Evolutionary conservation across 192 early-diverging fungal genomes (phyloP), one percentile per base, ranked within the genome.

Genomic region (Cetraspora pellucida): DNA sequence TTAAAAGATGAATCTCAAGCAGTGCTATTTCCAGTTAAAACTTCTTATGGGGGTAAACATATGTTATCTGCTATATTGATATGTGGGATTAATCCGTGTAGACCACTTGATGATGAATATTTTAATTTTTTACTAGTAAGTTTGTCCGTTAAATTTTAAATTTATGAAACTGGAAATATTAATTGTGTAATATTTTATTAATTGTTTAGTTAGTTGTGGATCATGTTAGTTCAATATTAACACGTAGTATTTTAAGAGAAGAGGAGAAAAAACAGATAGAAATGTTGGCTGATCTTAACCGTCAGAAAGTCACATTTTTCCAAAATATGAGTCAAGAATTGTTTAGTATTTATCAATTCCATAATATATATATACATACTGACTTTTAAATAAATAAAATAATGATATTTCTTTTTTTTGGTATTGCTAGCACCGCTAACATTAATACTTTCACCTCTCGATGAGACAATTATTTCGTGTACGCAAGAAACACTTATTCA

Each of bases 381-480:
- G n/a, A n/a, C n/a, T n/a, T n/a, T n/a, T n/a, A n/a, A n/a, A n/a
- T n/a, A 23, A 44, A n/a, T n/a, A n/a, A n/a, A n/a, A n/a, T n/a
- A n/a, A n/a, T n/a, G n/a, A n/a, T n/a, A n/a, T n/a, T n/a, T n/a
- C n/a, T n/a, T n/a, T n/a, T n/a, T 57, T n/a, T 44, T 16, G 7
- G 3, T 58, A 37, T 6, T 27, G 57, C 1, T 73, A 84, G 82
- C 86, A 6, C 89, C 89, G 2, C 66, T 90, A 23, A 86, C 86
- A 23, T 54, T 90, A 19, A 90, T 88, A 75, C 77, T 90, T 25
- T 81, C 84, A 25, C 86, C 86, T 1, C 59, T 87, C 19, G 87
- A 89, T 2, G 88, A 89, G 45, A 75, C 72, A 10, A 63, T 86
- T 25, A 77, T 10, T 10, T 63, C 63, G 19, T 80, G 78, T 61